Evolutionary conservation across 2,329 filamentous ascomycete species (phyloP).

Genomic region (Aspergillus latus): DNA sequence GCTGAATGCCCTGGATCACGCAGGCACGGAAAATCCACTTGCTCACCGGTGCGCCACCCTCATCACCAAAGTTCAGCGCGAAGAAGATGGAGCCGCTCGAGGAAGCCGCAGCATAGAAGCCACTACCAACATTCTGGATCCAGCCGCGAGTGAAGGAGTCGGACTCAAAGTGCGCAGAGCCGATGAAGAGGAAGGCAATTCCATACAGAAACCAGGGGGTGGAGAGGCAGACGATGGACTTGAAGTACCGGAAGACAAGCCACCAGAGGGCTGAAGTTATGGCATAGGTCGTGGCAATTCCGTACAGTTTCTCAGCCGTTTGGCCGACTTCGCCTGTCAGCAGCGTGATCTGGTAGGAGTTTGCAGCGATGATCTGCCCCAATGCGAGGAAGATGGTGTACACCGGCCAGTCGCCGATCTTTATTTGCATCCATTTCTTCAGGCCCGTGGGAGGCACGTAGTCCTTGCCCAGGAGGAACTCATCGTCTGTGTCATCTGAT

Average conservation of each 20-base stretch:
- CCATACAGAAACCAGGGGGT: slow-evolving; percentile 64
- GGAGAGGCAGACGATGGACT: slow-evolving; percentile 57
- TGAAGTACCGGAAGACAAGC: slow-evolving; percentile 57
- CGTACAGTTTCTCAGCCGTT: slow-evolving; percentile 58
- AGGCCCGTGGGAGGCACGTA: slow-evolving; percentile 59
- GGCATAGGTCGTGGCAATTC: slow-evolving; percentile 60
- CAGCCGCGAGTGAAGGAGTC: slow-evolving; percentile 47
- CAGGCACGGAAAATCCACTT: slow-evolving; percentile 68
- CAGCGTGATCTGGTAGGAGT: slow-evolving; percentile 66
- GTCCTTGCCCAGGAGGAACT: slow-evolving; percentile 58
- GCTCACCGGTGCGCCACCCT: slow-evolving; percentile 62
- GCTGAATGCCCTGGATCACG: slow-evolving; percentile 65
- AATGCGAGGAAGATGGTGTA: slow-evolving; percentile 63
- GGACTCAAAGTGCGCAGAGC: slow-evolving; percentile 56
- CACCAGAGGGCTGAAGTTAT: slow-evolving; percentile 61
- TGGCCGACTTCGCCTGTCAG: slow-evolving; percentile 62
- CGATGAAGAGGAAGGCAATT: slow-evolving; percentile 60
- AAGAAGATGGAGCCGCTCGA: slow-evolving; percentile 65
- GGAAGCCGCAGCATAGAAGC: slow-evolving; percentile 62
- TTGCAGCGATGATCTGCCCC: slow-evolving; percentile 63
- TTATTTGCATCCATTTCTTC: slow-evolving; percentile 55
- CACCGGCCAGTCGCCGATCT: slow-evolving; percentile 62
- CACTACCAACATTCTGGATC: slow-evolving; percentile 62
- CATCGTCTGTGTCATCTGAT: slow-evolving; percentile 42
- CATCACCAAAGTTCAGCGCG: slow-evolving; percentile 65